Evolutionary conservation across 768 basidiomycete species (phyloP), one percentile per base, ranked within the genome.

Genomic region (Kwoniella sp.): DNA sequence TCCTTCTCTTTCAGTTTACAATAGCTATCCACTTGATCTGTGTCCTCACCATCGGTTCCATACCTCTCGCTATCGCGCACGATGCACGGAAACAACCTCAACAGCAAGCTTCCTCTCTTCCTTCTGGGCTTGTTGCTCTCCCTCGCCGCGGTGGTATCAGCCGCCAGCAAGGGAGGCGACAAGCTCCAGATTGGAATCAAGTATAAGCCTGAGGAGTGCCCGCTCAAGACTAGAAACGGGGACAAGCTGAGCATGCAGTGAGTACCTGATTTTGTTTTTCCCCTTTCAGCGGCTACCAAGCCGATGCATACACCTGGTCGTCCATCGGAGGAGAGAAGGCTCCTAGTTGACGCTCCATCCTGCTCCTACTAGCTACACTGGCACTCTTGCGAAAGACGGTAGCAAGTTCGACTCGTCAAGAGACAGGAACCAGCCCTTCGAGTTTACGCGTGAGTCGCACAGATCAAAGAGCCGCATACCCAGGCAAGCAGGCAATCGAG

Each of bases 351-450:
- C 23, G 41, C 23, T 28, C 1, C 22, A n/a, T 45, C 34, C 37
- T 26, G 28, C 13, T 52, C 23, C 17, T 31, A 2, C 13, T 28
- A 80, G 79, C 72, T 80, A 94, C 87, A 92, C 91, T 3, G 94
- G 93, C 2, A 94, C 85, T 9, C 81, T 97, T 56, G 87, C 87
- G 71, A 81, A 85, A 11, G 87, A 84, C 56, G 92, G 92, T 8
- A 85, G 85, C 64, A 90, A 93, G 78, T 97, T 97, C 73, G 93
- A 97, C 81, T 93, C 92, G 9, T 93, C 91, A 86, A 89, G 73
- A 7, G 85, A 92, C 83, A 89, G 93, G 41, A 86, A 86, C 61
- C 73, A 81, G 57, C 92, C 93, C 1, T 84, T 97, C 8, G 85
- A 88, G 54, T 84, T 96, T 75, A 93, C 86, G 45, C 89, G 79